Evolutionary conservation across 768 basidiomycete species (phyloP), one percentile per base, ranked within the genome.

Genomic region (Rossbeevera mucosa): DNA sequence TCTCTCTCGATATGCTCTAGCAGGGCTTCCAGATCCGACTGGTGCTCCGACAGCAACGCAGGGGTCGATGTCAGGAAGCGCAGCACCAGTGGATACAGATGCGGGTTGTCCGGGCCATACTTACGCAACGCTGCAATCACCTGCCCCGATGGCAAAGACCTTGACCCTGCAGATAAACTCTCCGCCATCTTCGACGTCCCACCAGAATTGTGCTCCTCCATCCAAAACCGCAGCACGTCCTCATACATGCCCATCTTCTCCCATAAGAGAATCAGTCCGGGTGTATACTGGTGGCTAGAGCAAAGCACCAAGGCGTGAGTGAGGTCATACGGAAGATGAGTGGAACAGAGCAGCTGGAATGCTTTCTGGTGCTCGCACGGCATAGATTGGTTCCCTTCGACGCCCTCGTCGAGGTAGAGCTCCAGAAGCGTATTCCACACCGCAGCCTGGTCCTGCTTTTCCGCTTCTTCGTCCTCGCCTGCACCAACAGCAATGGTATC

Each of bases 361-460:
- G 93, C 92, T 64, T 94, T 95, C 33, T 78, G 56, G 12, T 59
- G 64, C 2, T 61, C 54, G 22, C 50, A 54, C 0, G 44, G 21
- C 0, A 42, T 45, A 11, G 50, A 22, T 44, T 56, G 53, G 59
- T 60, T 46, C 30, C 78, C 66, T 11, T 59, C 56, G 7, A 47
- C 25, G 18, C 54, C 58, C 16, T 68, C 66, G 7, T 85, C 80
- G 42, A 99, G 79, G 66, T 97, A 97, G 11, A 99, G 79, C 70
- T 99, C 95, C 53, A 98, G 73, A 2, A 98, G 75, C 9, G 94
- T 97, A 70, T 95, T 96, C 94, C 94, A 97, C 3, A 97, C 85
- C 0, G 93, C 86, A 8, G 80, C 76, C 61, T 92, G 91, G 62
- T 94, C 91, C 8, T 68, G 67, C 60, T 73, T 76, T 54, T 88